A percentile compares a stretch with the other conserved stretches of the same genome.
These are phyloP conservation scores for Cylindrotheca closterium DNA, from an alignment of 108 stramenopile species.

Conservation along the genomic window DNA sequence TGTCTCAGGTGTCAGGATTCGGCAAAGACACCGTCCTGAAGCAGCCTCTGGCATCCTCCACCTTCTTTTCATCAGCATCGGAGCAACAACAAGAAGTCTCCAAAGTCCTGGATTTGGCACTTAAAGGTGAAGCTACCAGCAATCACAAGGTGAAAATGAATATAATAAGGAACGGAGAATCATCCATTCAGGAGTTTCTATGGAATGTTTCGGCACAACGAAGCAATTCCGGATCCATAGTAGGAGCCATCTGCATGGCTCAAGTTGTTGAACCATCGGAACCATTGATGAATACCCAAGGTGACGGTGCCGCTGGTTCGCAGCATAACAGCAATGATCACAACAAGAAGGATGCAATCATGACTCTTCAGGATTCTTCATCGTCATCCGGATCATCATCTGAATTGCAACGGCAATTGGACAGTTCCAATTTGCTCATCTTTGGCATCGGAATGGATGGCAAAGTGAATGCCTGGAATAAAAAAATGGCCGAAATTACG, in stretches of 20 bases:
- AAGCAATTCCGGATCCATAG: conserved; percentile 17
- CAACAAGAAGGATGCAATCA: no score
- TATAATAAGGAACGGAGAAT: conserved; percentile 38
- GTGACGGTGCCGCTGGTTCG: conserved; percentile 44
- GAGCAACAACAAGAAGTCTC: conserved; percentile 24
- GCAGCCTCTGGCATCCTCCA: conserved; percentile 34
- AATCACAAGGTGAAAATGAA: conserved; percentile 54
- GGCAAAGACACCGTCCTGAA: conserved; percentile 45
- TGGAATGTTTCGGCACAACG: conserved; percentile 53
- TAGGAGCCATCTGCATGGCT: conserved; percentile 58
- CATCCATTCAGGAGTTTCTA: no score
- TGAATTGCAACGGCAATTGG: conserved; percentile 59
- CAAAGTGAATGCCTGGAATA: conserved; percentile 67
- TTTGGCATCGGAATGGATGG: conserved; percentile 74
- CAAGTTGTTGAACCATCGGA: conserved; percentile 64
- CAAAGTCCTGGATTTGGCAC: conserved; percentile 33
- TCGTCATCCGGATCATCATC: no score
- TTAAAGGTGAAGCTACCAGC: conserved; percentile 41
- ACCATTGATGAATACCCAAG: no score
- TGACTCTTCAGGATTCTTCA: no score
- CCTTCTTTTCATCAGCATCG: conserved; percentile 28
- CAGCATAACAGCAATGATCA: no score
- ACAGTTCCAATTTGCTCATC: conserved; percentile 72
- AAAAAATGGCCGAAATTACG: conserved; percentile 64
- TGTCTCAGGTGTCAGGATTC: conserved; percentile 52